Conservation (phyloP, 139 green algal species). For the Chlorella sp. region DNA sequence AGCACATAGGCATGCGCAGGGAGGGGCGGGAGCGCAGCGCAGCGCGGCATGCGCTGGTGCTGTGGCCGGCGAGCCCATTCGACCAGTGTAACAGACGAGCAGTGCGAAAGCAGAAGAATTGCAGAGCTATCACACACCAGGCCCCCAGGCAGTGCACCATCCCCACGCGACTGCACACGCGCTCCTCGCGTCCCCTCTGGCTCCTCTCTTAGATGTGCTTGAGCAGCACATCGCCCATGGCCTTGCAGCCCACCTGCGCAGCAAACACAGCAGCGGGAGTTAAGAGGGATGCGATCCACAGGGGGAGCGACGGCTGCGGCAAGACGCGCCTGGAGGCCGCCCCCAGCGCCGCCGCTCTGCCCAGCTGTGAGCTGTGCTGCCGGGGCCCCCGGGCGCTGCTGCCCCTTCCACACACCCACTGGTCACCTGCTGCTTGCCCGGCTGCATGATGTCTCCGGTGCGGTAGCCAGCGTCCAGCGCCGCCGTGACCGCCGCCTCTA, state of each 20-base stretch:
- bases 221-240: constrained; percentile 82
- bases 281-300: not conserved
- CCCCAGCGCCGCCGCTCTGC: not conserved
- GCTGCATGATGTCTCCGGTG: constrained; percentile 90
- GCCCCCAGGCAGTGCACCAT: not conserved
- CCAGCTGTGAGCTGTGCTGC: not conserved
- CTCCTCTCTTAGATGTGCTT: constrained; percentile 40
- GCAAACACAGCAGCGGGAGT: not conserved
- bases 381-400: not conserved
- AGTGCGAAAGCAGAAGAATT: not conserved
- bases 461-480: constrained; percentile 86
- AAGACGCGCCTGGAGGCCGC: not conserved
- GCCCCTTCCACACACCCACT: constrained; percentile 81
- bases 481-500: constrained; percentile 85
- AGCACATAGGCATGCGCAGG: no score
- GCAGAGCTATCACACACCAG: not conserved
- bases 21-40: no score
- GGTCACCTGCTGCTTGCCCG: constrained; percentile 76
- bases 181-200: not conserved
- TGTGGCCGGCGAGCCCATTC: no score
- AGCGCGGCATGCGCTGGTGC: no score
- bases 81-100: no score
- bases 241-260: constrained; percentile 69
- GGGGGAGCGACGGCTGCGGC: not conserved
- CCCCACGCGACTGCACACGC: no score